Conservation (phyloP, 164 flowering plant species). For the Nymphaea colorata region DNA sequence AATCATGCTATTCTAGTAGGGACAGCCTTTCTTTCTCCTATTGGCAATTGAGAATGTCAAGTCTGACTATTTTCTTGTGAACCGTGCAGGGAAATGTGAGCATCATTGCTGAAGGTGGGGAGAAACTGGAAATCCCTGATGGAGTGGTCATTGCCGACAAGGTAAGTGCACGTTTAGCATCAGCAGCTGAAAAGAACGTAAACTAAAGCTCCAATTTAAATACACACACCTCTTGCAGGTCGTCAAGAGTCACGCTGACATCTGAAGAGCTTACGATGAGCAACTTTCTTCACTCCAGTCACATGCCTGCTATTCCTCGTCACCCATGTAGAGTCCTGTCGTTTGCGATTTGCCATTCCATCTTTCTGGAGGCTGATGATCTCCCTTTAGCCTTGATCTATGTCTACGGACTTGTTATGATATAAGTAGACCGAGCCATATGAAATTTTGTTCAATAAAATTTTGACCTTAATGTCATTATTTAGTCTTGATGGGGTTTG, state of each 20-base stretch:
- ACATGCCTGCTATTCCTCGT: too few relatives aligned
- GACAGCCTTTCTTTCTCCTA: too few relatives aligned
- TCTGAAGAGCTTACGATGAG: background rate
- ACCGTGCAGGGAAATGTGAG: constrained; percentile 33
- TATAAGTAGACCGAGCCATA: background rate
- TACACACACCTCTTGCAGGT: background rate
- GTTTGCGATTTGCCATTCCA: background rate
- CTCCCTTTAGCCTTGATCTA: background rate
- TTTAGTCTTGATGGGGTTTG: background rate
- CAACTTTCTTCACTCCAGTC: too few relatives aligned
- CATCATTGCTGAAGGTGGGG: constrained; percentile 27
- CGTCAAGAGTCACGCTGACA: background rate
- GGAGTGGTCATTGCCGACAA: constrained; percentile 37
- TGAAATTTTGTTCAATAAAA: background rate
- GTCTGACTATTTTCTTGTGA: background rate
- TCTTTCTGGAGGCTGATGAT: background rate
- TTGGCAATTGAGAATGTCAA: background rate
- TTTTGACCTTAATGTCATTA: background rate
- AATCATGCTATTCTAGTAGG: too few relatives aligned
- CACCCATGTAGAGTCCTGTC: too few relatives aligned
- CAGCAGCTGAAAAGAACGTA: background rate
- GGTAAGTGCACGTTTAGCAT: constrained; percentile 14
- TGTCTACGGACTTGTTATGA: background rate
- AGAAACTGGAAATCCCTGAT: constrained; percentile 44
- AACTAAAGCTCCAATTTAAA: too few relatives aligned